These are phyloP conservation scores for Bassia scoparia DNA, from an alignment of 148 eudicot genomes.

Conservation along the genomic window DNA sequence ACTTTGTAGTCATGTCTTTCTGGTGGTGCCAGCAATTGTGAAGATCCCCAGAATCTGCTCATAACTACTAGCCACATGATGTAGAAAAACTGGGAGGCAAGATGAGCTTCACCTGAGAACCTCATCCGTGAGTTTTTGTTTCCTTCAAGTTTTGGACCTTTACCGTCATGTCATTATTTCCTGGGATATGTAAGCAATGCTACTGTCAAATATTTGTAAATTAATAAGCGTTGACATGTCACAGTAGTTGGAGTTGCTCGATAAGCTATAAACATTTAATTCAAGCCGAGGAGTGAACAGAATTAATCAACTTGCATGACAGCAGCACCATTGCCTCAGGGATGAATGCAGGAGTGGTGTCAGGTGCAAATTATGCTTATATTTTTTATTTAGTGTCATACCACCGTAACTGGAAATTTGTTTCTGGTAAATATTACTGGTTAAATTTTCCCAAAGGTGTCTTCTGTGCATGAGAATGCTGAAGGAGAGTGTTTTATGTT, in stretches of 20 bases:
- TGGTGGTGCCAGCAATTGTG: slow-evolving; percentile 54
- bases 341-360: slow-evolving; percentile 86
- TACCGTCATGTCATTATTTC: background rate
- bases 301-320: slow-evolving; percentile 74
- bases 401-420: background rate
- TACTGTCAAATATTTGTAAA: background rate
- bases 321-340: slow-evolving; percentile 94
- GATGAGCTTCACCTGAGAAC: slow-evolving; percentile 65
- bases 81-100: slow-evolving; percentile 82
- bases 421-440: background rate
- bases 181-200: background rate
- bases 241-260: background rate
- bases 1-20: background rate
- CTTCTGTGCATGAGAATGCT: background rate
- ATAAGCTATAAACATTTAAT: background rate
- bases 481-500: background rate
- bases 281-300: slow-evolving; percentile 69
- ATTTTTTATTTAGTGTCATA: background rate
- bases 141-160: slow-evolving; percentile 6
- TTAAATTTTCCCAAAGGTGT: background rate
- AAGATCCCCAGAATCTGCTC: slow-evolving; percentile 91
- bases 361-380: slow-evolving; percentile 40
- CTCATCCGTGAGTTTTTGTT: slow-evolving; percentile 68
- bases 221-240: background rate
- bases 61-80: slow-evolving; percentile 75